Conservation (phyloP, 1,284 basidiomycete species). For the Malassezia sp. region DNA sequence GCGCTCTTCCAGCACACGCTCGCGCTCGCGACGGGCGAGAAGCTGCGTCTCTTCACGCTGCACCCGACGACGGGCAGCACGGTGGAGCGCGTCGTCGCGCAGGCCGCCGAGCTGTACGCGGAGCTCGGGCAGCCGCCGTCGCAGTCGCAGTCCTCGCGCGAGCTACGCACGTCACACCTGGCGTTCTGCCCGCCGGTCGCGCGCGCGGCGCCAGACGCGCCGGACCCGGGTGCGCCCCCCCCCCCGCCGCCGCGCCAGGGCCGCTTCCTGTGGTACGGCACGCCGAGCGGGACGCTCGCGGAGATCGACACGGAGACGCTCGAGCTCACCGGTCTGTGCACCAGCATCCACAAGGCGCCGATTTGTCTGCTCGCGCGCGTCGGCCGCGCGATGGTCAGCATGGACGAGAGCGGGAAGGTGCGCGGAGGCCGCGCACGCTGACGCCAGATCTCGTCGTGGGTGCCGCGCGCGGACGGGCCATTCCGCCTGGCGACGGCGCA, state of each 20-base stretch:
- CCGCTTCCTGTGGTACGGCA: conserved; percentile 39
- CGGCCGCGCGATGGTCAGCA: conserved; percentile 29
- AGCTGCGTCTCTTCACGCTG: conserved; percentile 2
- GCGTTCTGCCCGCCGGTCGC: conserved; percentile 10
- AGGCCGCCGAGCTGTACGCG: conserved; percentile 6
- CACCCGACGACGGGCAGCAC: background rate
- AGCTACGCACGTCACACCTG: conserved; percentile 5
- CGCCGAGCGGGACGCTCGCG: conserved; percentile 31
- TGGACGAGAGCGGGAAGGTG: conserved; percentile 44
- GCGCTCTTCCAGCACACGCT: conserved; percentile 2
- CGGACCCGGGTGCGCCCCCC: too few species aligned
- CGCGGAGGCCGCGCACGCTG: too few species aligned
- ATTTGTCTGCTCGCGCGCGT: conserved; percentile 29
- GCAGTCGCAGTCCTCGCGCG: conserved; percentile 7
- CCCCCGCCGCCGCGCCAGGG: too few species aligned
- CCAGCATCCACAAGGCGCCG: conserved; percentile 28
- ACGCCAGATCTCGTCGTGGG: conserved; percentile 40
- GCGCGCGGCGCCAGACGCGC: background rate
- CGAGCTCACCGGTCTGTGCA: conserved; percentile 19
- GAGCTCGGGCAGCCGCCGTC: conserved; percentile 2
- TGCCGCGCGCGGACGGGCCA: conserved; percentile 18
- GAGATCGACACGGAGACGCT: conserved; percentile 34
- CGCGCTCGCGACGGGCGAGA: conserved; percentile 5
- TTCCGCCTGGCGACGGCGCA: conserved; percentile 21
- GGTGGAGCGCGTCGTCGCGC: conserved; percentile 6